Conservation (phyloP, 1,284 basidiomycete species). For the Phellopilus nigrolimitatus region DNA sequence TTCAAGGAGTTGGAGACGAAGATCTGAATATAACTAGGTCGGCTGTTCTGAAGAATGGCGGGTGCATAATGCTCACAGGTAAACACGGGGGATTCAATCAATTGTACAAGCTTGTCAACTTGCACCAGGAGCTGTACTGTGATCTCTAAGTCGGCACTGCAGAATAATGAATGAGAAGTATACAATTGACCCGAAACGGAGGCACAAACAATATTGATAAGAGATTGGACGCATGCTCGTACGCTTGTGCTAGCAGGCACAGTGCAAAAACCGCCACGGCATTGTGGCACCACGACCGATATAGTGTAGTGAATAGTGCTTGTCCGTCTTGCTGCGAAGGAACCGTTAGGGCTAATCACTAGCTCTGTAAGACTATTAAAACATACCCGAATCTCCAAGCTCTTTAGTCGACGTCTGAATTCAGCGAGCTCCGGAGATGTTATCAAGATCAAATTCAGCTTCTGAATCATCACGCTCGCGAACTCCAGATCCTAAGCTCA, state of each 20-base stretch:
- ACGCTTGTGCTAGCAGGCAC: conserved; percentile 95
- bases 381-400: conserved; percentile 84
- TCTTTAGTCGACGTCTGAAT: conserved; percentile 90
- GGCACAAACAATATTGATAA: conserved; percentile 87
- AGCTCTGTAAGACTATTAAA: not conserved
- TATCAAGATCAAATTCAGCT: conserved; percentile 94
- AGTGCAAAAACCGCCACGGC: conserved; percentile 95
- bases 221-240: conserved; percentile 97
- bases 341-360: conserved; percentile 6
- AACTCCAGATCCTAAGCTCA: conserved; percentile 88
- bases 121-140: conserved; percentile 94
- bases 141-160: conserved; percentile 91
- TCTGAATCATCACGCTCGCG: conserved; percentile 95
- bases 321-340: conserved; percentile 81
- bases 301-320: conserved; percentile 86
- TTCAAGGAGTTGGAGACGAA: conserved; percentile 95
- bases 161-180: conserved; percentile 6
- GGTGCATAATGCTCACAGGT: conserved; percentile 57
- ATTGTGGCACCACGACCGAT: conserved; percentile 98
- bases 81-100: conserved; percentile 98
- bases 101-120: conserved; percentile 96
- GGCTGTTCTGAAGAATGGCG: conserved; percentile 7
- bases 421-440: conserved; percentile 94
- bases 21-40: conserved; percentile 46
- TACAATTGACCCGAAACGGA: not conserved